Evolutionary conservation across 2,329 filamentous ascomycete genomes (phyloP), one percentile per base, ranked within the genome.

Genomic region (Aspergillus brunneoviolaceus): DNA sequence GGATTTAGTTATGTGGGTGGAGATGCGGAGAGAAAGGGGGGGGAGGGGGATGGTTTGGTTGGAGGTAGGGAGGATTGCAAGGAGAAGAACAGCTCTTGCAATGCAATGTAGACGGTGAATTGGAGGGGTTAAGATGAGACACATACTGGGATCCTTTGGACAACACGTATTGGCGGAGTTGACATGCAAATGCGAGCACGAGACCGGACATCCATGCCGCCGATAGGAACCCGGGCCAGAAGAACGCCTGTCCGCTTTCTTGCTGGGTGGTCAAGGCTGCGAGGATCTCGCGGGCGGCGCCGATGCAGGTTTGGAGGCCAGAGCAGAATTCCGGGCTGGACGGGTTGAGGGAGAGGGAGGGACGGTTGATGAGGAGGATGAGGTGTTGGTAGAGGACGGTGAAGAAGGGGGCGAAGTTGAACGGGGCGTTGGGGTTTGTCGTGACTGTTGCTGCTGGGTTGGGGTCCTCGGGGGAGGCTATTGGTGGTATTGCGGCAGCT

Each of bases 171-270:
- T 77, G 76, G 12, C 72, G 71, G 6, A 78, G 58, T 51, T 78
- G 76, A 45, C 76, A 78, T 16, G 76, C 76, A 58, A 77, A 77
- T 12, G 75, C 76, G 55, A 77, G 70, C 4, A 78, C 74, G 5
- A 78, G 67, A 11, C 76, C 76, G 0, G 74, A 72, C 76, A 78
- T 78, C 72, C 75, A 78, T 1, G 73, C 73, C 0, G 76, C 76
- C 1, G 74, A 77, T 5, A 78, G 59, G 19, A 77, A 72, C 0
- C 75, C 74, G 0, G 76, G 76, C 66, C 76, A 75, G 62, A 77
- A 77, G 35, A 78, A 66, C 5, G 73, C 69, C 53, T 77, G 75
- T 1, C 64, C 62, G 35, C 67, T 67, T 48, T 70, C 64, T 29
- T 68, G 63, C 55, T 78, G 76, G 1, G 66, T 59, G 33, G 70